phyloP scores from a whole-genome alignment of 2,329 filamentous ascomycete species.

The Leptographium procerum region DNA sequence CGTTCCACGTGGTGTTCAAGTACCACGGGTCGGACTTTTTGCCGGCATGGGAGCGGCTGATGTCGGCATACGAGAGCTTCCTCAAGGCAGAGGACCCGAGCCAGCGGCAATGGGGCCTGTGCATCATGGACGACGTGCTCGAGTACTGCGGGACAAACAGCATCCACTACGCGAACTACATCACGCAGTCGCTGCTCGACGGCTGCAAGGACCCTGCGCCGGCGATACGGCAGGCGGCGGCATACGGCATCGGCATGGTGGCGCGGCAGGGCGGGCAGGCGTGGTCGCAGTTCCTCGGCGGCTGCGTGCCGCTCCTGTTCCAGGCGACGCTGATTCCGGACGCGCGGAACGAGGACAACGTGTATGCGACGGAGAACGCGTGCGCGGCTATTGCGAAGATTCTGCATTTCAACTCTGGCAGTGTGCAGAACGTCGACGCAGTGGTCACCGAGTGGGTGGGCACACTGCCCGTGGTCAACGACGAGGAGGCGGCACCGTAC shows the following conservation, averaged over 20 bases:
- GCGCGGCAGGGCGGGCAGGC: conserved; percentile 80
- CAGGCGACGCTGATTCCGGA: conserved; percentile 71
- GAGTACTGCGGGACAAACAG: conserved; percentile 91
- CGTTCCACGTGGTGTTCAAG: conserved; percentile 98
- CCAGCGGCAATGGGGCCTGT: conserved; percentile 96
- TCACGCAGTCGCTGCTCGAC: conserved; percentile 74
- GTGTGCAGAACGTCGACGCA: conserved; percentile 64
- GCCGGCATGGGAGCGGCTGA: conserved; percentile 74
- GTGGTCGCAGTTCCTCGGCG: conserved; percentile 81
- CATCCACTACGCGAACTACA: conserved; percentile 74
- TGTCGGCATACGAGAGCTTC: conserved; percentile 77
- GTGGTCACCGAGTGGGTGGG: conserved; percentile 79
- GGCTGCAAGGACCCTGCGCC: conserved; percentile 79
- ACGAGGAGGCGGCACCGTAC: conserved; percentile 94
- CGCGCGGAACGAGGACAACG: conserved; percentile 80
- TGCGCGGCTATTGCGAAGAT: conserved; percentile 96
- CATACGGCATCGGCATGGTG: conserved; percentile 91
- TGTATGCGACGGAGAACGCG: conserved; percentile 95
- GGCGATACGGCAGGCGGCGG: conserved; percentile 82
- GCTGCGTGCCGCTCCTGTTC: conserved; percentile 71
- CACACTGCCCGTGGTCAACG: conserved; percentile 83
- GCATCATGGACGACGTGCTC: conserved; percentile 95
- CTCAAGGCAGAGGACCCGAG: conserved; percentile 73
- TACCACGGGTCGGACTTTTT: conserved; percentile 81
- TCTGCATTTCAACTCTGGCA: conserved; percentile 72